Evolutionary conservation across 352 stramenopile genomes (phyloP).

Genomic region (Phytophthora fragariaefolia): DNA sequence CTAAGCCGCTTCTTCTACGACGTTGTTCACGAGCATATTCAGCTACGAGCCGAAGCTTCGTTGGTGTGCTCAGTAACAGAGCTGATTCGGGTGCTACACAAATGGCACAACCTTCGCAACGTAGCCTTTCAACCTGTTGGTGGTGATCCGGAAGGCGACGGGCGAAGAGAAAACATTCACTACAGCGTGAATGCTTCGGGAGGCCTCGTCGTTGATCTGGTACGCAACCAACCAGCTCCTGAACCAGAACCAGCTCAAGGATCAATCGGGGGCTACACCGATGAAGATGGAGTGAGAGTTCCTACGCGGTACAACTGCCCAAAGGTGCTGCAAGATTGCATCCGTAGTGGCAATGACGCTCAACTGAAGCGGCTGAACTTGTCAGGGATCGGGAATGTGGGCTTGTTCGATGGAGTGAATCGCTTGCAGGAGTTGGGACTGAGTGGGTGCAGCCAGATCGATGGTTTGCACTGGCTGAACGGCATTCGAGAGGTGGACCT

Average conservation of each 20-base stretch:
- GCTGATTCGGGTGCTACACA: conserved; percentile 39
- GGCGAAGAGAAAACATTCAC: conserved; percentile 38
- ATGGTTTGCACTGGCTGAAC: conserved; percentile 47
- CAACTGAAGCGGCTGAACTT: conserved; percentile 54
- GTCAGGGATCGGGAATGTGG: conserved; percentile 54
- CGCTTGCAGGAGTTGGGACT: conserved; percentile 56
- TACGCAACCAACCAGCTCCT: conserved; percentile 27
- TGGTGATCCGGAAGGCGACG: conserved; percentile 10
- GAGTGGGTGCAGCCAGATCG: conserved; percentile 61
- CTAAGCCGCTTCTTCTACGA: conserved; percentile 59
- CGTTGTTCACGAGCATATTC: conserved; percentile 56
- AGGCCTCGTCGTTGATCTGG: conserved; percentile 29
- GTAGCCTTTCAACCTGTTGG: conserved; percentile 66
- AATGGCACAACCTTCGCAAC: conserved; percentile 66
- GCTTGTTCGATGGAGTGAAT: conserved; percentile 62
- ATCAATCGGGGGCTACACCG: conserved; percentile 18
- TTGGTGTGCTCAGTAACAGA: conserved; percentile 46
- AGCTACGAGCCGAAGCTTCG: conserved; percentile 47
- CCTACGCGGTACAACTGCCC: conserved; percentile 46
- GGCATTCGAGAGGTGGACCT: conserved; percentile 61
- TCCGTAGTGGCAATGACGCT: conserved; percentile 16
- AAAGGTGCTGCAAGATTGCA: conserved; percentile 35
- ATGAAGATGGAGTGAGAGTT: conserved; percentile 27
- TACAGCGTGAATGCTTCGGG: conserved; percentile 43
- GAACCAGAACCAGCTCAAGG: conserved; percentile 27